Conservation (phyloP, 75 land plant genomes). For the Pinus taeda region DNA sequence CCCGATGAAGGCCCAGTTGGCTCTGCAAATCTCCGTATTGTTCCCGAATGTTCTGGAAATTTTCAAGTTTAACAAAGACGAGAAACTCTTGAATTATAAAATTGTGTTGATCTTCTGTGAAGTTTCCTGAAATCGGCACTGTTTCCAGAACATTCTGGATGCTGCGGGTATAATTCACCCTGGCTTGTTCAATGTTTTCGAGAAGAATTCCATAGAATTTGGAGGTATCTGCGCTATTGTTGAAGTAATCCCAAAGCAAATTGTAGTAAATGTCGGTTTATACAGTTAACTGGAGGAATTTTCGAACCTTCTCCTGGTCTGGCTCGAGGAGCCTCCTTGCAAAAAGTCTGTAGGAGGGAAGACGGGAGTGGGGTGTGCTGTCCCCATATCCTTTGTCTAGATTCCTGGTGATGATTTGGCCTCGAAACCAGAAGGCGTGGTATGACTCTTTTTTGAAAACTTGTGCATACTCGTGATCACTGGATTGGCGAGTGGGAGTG, state of each 20-base stretch:
- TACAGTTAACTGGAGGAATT: background rate
- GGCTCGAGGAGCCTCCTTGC: constrained; percentile 51
- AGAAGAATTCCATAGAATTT: constrained; percentile 32
- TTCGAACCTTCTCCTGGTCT: constrained; percentile 25
- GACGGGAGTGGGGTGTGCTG: too few species aligned
- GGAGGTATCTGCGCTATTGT: constrained; percentile 21
- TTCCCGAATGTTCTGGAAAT: background rate
- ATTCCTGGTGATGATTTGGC: too few species aligned
- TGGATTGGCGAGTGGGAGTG: too few species aligned
- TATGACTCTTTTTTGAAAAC: too few species aligned
- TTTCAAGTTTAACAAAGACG: background rate
- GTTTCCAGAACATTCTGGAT: background rate
- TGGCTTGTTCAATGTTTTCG: constrained; percentile 27
- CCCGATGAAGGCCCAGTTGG: background rate
- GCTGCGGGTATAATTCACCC: constrained; percentile 9
- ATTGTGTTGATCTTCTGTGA: background rate
- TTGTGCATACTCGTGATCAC: constrained; percentile 35
- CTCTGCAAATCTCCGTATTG: background rate
- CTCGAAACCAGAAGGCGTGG: too few species aligned
- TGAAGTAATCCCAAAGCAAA: constrained; percentile 39
- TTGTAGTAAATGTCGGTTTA: background rate
- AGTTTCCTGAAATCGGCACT: background rate
- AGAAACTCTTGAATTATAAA: background rate
- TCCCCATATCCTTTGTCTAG: too few species aligned
- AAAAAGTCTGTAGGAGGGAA: too few species aligned